phyloP scores from a whole-genome alignment of 2,329 filamentous ascomycete species.

The Mariannaea elegans region DNA sequence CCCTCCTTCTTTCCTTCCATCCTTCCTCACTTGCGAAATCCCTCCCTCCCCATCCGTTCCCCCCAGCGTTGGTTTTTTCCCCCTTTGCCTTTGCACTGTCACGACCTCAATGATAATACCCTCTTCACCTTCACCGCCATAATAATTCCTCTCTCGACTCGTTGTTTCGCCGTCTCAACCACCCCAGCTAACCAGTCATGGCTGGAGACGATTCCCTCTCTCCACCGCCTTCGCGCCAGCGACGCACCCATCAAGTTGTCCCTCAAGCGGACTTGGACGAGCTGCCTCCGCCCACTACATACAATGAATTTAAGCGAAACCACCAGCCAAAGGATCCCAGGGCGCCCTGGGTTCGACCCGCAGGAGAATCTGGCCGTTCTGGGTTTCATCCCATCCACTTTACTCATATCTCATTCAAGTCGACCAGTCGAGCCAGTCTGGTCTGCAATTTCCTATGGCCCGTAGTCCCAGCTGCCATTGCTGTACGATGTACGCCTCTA shows the following conservation, averaged over 20 bases:
- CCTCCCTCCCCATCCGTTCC: too few species aligned
- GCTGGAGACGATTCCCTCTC: background rate
- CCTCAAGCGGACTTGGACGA: constrained; percentile 16
- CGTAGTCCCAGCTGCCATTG: constrained; percentile 58
- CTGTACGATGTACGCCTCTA: constrained; percentile 49
- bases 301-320: constrained; percentile 33
- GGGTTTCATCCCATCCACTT: constrained; percentile 57
- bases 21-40: too few species aligned
- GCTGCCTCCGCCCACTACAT: constrained; percentile 42
- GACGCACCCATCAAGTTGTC: constrained; percentile 21
- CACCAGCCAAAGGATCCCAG: constrained; percentile 21
- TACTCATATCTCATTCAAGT: constrained; percentile 53
- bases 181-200: background rate
- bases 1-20: background rate
- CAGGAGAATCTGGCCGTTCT: constrained; percentile 56
- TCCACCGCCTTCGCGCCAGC: constrained; percentile 29
- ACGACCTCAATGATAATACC: background rate
- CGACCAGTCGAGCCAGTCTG: constrained; percentile 54
- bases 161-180: background rate
- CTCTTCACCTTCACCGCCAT: background rate
- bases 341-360: constrained; percentile 35
- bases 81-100: background rate
- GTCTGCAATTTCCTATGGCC: constrained; percentile 61
- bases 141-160: background rate
- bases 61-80: too few species aligned